Evolutionary conservation across 768 basidiomycete species (phyloP).

Genomic region (Fibroporia radiculosa): DNA sequence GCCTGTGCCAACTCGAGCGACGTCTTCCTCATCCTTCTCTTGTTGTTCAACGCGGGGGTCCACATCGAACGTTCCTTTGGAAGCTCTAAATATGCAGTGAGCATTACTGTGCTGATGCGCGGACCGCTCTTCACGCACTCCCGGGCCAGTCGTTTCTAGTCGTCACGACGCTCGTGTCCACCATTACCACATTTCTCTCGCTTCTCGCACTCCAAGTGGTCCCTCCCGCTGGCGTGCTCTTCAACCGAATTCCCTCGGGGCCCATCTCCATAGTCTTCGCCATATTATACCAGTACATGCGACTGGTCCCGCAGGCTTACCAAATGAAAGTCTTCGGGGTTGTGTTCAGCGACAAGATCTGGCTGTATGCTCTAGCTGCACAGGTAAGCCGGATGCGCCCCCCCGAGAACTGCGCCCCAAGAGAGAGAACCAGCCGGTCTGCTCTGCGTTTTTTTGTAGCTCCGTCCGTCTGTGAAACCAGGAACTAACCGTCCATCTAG

Average conservation of each 20-base stretch:
- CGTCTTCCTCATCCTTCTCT: slow-evolving; percentile 64
- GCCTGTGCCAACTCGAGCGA: slow-evolving; percentile 83
- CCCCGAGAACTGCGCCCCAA: too few relatives aligned
- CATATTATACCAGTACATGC: slow-evolving; percentile 75
- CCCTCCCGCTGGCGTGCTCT: slow-evolving; percentile 34
- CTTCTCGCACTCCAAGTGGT: slow-evolving; percentile 52
- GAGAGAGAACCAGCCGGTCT: too few relatives aligned
- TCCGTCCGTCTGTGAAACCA: background rate
- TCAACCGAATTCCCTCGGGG: slow-evolving; percentile 73
- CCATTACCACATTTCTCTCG: slow-evolving; percentile 56
- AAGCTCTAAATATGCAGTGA: slow-evolving; percentile 78
- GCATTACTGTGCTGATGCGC: slow-evolving; percentile 18
- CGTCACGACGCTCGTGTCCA: slow-evolving; percentile 58
- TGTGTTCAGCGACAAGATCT: slow-evolving; percentile 67
- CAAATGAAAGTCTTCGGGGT: slow-evolving; percentile 70
- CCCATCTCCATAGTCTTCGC: slow-evolving; percentile 72
- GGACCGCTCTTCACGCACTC: background rate
- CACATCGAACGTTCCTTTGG: slow-evolving; percentile 83
- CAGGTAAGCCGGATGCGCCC: slow-evolving; percentile 44
- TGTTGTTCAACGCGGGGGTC: slow-evolving; percentile 65
- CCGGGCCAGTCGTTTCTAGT: slow-evolving; percentile 27
- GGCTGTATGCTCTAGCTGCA: slow-evolving; percentile 60
- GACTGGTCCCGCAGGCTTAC: slow-evolving; percentile 73
- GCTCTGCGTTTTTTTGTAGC: background rate
- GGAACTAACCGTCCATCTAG: slow-evolving; percentile 29